Base-by-base conservation (phyloP, 768 basidiomycete species). In the Hydnum rufescens region DNA sequence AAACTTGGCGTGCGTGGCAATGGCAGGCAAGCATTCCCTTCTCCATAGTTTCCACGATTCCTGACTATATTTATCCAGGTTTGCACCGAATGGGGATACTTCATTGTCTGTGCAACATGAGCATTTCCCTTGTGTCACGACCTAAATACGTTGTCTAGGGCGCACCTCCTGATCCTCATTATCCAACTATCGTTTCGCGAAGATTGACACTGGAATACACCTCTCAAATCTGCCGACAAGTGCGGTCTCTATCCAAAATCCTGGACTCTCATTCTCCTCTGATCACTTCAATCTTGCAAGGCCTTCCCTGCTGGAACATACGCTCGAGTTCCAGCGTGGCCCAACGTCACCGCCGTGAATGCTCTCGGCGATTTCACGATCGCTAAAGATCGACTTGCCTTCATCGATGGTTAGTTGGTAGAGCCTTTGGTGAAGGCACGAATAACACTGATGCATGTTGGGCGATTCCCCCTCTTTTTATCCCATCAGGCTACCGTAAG, bases 61-160 rank as follows among this genome's bases (percentile, higher is more conserved):
- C 25, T 8, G 5, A n/a, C 34, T 32, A n/a, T 42, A 19, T 13
- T 39, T n/a, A 13, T 31, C 5, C 18, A n/a, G 47, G 62, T 88
- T 51, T 90, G 88, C 68, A 89, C 86, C 0, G 76, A 93, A 60
- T 96, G 93, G 93, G 93, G 90, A 2, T 99, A 87, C 64, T 90
- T 93, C 63, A 78, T 72, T 29, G 86, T 83, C 58, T 31, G 75
- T 51, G 32, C 26, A 16, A 30, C 13, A n/a, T 51, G 28, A 32
- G 18, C 49, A 31, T 36, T 18, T 6, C 26, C 16, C 18, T 6
- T 32, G 6, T n/a, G 49, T 49, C 39, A 43, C 42, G 19, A 25
- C 25, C 22, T 13, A 39, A 22, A 22, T 13, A 30, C 51, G 8
- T 26, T 23, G 6, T 22, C 1, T 51, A 87, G 82, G 79, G 80